Conservation (phyloP, 1,139 yeast genomes). For the Yamadazyma blattariae region DNA sequence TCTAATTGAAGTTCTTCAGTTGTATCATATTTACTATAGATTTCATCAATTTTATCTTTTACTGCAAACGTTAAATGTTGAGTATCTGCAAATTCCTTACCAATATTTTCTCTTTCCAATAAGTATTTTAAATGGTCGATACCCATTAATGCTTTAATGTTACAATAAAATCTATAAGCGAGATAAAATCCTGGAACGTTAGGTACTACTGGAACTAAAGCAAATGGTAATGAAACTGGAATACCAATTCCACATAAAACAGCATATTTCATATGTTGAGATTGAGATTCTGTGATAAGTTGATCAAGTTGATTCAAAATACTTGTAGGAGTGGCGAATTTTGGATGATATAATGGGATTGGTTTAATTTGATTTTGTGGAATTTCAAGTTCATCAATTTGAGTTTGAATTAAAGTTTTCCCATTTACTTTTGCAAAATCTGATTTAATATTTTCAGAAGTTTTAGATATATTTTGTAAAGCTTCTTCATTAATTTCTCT, state of each 20-base stretch:
- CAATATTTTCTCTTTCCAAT: conserved; percentile 18
- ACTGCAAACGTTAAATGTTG: conserved; percentile 17
- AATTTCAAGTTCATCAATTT: conserved; percentile 27
- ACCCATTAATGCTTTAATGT: conserved; percentile 75
- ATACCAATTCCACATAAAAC: conserved; percentile 55
- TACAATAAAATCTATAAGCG: conserved; percentile 79
- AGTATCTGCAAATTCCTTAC: conserved; percentile 7
- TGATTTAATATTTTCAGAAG: not conserved
- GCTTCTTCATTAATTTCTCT: conserved; percentile 38
- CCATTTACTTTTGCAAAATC: not conserved
- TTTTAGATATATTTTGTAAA: not conserved
- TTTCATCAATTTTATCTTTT: conserved; percentile 10
- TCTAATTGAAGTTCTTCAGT: conserved; percentile 11
- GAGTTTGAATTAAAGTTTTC: conserved; percentile 25
- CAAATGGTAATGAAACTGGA: conserved; percentile 80
- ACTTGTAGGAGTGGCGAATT: conserved; percentile 30
- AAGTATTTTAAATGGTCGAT: conserved; percentile 64
- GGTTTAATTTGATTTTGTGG: conserved; percentile 34
- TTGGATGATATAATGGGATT: conserved; percentile 42
- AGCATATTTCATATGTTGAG: conserved; percentile 34
- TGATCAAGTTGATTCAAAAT: conserved; percentile 31
- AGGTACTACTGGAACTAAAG: conserved; percentile 82
- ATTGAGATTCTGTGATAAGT: conserved; percentile 25
- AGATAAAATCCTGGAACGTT: conserved; percentile 94
- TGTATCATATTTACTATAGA: conserved; percentile 5